Conservation (phyloP, 106 monocot genomes). For the Acanthochlamys bracteata region DNA sequence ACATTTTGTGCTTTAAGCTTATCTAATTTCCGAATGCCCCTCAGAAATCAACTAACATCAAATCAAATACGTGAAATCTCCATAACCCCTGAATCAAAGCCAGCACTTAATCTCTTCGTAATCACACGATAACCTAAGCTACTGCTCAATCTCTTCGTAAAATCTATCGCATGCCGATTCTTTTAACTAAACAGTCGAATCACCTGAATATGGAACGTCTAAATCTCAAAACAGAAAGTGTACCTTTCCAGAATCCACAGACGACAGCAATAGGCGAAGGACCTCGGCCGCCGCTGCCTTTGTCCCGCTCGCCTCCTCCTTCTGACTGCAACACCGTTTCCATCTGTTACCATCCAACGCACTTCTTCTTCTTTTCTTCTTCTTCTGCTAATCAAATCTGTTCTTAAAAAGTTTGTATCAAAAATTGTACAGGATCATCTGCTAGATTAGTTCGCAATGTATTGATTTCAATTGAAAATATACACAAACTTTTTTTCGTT, state of each 20-base stretch:
- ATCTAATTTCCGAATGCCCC: too few species aligned
- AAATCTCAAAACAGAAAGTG: not conserved
- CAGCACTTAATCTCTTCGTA: too few species aligned
- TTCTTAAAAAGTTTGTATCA: too few species aligned
- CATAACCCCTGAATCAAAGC: too few species aligned
- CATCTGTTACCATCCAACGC: conserved; percentile 36
- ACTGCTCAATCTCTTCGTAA: too few species aligned
- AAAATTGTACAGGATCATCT: not conserved
- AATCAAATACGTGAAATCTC: too few species aligned
- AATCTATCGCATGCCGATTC: not conserved
- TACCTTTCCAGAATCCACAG: conserved; percentile 91
- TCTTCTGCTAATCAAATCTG: not conserved
- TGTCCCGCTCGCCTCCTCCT: conserved; percentile 39
- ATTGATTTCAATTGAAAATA: too few species aligned
- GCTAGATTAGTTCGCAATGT: not conserved
- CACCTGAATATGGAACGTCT: not conserved
- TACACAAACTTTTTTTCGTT: too few species aligned
- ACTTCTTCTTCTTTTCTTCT: not conserved
- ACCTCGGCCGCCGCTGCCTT: conserved; percentile 12
- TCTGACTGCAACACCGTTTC: too few species aligned
- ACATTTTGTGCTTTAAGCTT: too few species aligned
- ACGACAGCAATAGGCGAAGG: conserved; percentile 78
- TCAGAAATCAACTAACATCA: too few species aligned
- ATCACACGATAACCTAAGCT: too few species aligned
- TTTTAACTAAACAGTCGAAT: not conserved